Percentiles rank a stretch among this genome's conserved stretches.
These are phyloP conservation scores for Podaxis sp. DNA, from an alignment of 768 basidiomycete species.

Conservation along the genomic window DNA sequence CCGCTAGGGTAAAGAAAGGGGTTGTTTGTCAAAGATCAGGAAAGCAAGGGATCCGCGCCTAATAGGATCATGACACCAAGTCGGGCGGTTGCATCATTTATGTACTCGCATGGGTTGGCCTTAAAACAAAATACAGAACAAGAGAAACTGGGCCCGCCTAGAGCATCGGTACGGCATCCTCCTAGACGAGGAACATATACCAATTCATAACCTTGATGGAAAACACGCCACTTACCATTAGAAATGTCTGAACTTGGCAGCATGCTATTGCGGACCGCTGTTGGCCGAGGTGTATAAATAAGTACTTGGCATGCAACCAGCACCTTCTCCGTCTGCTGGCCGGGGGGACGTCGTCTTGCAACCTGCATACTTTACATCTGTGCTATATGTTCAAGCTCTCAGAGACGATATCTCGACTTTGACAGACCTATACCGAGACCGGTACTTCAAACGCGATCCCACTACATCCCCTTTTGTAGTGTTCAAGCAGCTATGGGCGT, in stretches of 20 bases:
- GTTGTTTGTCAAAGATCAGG: no score
- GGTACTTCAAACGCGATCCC: slow-evolving; percentile 34
- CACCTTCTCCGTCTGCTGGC: slow-evolving; percentile 60
- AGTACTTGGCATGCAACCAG: slow-evolving; percentile 35
- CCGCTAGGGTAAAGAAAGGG: no score
- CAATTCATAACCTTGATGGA: background rate
- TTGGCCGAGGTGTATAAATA: background rate
- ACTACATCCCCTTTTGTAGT: slow-evolving; percentile 54
- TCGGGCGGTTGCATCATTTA: no score
- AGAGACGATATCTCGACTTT: slow-evolving; percentile 64
- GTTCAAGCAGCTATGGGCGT: slow-evolving; percentile 71
- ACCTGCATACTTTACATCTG: slow-evolving; percentile 78
- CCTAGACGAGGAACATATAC: background rate
- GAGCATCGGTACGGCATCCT: background rate
- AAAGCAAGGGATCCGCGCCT: no score
- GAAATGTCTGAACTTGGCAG: background rate
- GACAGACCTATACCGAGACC: slow-evolving; percentile 50
- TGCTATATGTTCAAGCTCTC: slow-evolving; percentile 63
- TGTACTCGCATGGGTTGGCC: no score
- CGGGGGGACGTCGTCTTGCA: slow-evolving; percentile 55
- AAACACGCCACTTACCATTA: background rate
- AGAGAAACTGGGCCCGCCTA: no score
- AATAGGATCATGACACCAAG: no score
- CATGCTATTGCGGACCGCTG: background rate
- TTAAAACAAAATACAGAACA: no score